Conservation (phyloP, 1,284 basidiomycete species). For the Cutaneotrichosporon sp. region DNA sequence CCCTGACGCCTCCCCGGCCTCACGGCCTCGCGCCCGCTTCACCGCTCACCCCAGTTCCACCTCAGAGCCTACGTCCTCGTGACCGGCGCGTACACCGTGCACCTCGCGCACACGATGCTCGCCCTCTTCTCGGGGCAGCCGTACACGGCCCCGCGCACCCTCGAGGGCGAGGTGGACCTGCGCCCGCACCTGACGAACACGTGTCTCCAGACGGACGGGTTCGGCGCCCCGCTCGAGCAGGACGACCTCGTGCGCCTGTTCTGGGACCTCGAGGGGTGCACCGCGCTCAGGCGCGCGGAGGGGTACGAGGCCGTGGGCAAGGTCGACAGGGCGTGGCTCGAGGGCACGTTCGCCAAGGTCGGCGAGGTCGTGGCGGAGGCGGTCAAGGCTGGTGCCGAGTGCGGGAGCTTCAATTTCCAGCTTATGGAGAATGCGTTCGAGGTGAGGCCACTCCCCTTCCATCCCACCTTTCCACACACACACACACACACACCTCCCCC, state of each 20-base stretch:
- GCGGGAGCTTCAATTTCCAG: constrained; percentile 60
- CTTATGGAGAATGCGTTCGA: constrained; percentile 91
- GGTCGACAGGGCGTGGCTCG: constrained; percentile 60
- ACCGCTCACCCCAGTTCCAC: constrained; percentile 66
- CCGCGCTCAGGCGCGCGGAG: constrained; percentile 53
- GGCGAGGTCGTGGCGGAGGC: constrained; percentile 70
- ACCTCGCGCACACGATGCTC: constrained; percentile 78
- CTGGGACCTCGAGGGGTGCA: constrained; percentile 69
- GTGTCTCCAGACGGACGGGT: constrained; percentile 61
- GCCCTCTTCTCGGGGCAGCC: constrained; percentile 78
- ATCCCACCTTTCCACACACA: too few relatives aligned
- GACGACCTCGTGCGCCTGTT: constrained; percentile 65
- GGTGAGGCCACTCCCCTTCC: constrained; percentile 47
- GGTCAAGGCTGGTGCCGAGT: constrained; percentile 81
- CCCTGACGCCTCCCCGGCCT: too few relatives aligned
- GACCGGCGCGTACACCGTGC: constrained; percentile 73
- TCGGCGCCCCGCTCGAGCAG: constrained; percentile 51
- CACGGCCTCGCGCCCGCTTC: neutral
- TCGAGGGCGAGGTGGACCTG: constrained; percentile 59
- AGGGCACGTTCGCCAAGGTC: constrained; percentile 65
- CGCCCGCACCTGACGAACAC: constrained; percentile 92
- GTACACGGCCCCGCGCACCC: constrained; percentile 58
- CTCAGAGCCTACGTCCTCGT: constrained; percentile 90
- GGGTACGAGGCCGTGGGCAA: constrained; percentile 22
- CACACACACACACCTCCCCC: neutral